These are phyloP conservation scores for Mortierella sp. DNA, from an alignment of 371 early-diverging fungal genomes.

Conservation along the genomic window DNA sequence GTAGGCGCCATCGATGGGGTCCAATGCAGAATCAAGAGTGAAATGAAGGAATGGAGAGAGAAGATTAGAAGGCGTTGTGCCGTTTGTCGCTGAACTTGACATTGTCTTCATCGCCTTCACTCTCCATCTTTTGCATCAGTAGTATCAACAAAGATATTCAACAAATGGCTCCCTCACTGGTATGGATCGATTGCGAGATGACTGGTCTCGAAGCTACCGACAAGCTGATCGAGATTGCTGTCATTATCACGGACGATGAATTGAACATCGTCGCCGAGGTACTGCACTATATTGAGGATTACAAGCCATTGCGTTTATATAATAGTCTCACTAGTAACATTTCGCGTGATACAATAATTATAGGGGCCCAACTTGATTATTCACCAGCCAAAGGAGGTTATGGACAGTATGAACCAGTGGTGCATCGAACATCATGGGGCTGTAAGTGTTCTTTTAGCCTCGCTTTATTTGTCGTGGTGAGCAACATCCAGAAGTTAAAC, in stretches of 20 bases:
- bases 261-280: conserved; percentile 86
- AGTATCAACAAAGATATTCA: neutral
- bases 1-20: neutral
- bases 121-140: no score
- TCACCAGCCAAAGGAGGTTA: conserved; percentile 78
- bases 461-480: neutral
- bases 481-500: neutral
- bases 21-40: neutral
- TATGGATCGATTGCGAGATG: conserved; percentile 95
- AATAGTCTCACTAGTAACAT: neutral
- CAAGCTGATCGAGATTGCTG: conserved; percentile 90
- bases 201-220: conserved; percentile 80
- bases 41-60: neutral
- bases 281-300: conserved; percentile 2
- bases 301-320: no score
- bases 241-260: conserved; percentile 88
- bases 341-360: neutral
- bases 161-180: conserved; percentile 64
- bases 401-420: conserved; percentile 95
- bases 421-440: conserved; percentile 88
- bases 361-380: conserved; percentile 87
- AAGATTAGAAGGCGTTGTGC: neutral
- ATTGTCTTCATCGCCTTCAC: neutral
- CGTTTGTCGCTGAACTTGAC: neutral
- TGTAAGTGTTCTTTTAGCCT: conserved; percentile 50